Percentiles rank a stretch among this genome's conserved stretches.
Conservation (phyloP, 208 protist genomes). For the Herpetomonas muscarum region DNA sequence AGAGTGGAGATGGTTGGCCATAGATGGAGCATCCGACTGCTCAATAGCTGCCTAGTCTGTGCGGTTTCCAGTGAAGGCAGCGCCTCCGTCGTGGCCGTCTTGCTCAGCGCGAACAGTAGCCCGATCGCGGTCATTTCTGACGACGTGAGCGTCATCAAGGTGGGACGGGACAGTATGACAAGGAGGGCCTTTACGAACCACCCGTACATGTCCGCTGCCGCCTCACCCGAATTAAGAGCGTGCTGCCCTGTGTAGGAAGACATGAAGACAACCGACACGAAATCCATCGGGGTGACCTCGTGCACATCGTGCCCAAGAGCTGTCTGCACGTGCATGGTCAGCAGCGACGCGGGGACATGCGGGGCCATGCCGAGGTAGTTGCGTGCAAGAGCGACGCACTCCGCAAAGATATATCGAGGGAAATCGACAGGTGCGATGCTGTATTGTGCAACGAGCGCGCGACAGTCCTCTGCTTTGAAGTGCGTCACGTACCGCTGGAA, state of each 20-base stretch:
- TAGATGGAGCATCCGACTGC: too few relatives aligned
- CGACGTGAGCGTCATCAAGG: not conserved
- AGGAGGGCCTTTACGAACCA: not conserved
- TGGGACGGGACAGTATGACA: not conserved
- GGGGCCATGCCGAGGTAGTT: slow-evolving; percentile 20
- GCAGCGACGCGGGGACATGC: slow-evolving; percentile 10
- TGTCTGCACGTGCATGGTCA: slow-evolving; percentile 14
- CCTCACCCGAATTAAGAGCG: too few relatives aligned
- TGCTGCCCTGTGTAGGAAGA: not conserved
- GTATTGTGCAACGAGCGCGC: slow-evolving; percentile 6
- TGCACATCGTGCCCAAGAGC: slow-evolving; percentile 25
- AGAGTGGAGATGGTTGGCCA: not conserved
- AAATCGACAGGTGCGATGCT: slow-evolving; percentile 13
- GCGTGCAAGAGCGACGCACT: slow-evolving; percentile 18
- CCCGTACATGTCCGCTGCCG: not conserved
- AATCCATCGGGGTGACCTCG: slow-evolving; percentile 30
- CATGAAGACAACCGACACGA: not conserved
- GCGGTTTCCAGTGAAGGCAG: too few relatives aligned
- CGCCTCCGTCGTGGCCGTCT: not conserved
- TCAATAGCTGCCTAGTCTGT: too few relatives aligned
- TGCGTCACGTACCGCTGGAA: slow-evolving; percentile 24
- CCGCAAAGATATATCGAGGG: slow-evolving; percentile 9
- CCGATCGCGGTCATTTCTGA: not conserved
- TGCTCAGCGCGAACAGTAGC: not conserved
- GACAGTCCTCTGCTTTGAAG: slow-evolving; percentile 6